phyloP scores from a whole-genome alignment of 2,329 filamentous ascomycete species.

The Colletotrichum chrysophilum region DNA sequence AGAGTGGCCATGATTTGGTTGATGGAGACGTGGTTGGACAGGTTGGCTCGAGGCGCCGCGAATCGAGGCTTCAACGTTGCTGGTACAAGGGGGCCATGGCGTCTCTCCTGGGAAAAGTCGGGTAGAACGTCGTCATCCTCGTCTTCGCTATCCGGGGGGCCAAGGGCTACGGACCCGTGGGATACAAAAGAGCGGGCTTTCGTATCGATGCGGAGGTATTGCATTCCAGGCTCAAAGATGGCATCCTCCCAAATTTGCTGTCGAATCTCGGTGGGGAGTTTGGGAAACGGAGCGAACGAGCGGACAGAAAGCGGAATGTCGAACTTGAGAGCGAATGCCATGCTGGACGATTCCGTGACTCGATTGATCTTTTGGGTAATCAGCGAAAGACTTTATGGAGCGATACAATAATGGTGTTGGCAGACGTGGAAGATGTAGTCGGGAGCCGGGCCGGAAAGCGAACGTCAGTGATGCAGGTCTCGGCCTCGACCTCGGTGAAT shows the following conservation, averaged over 20 bases:
- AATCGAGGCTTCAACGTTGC: conserved; percentile 30
- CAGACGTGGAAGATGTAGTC: background rate
- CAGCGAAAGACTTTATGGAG: background rate
- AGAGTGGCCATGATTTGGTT: conserved; percentile 21
- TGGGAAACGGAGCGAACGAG: conserved; percentile 33
- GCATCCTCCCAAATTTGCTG: conserved; percentile 37
- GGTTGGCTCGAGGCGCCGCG: conserved; percentile 32
- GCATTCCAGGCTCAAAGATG: conserved; percentile 36
- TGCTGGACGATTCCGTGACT: background rate
- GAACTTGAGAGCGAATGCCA: conserved; percentile 30
- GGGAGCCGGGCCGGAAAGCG: background rate
- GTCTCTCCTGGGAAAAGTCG: conserved; percentile 26
- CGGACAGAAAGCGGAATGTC: conserved; percentile 34
- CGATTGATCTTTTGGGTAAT: background rate
- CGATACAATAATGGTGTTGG: background rate
- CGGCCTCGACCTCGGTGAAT: background rate
- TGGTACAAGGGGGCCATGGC: conserved; percentile 15
- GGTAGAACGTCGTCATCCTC: conserved; percentile 24
- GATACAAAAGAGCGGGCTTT: background rate
- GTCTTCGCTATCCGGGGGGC: background rate
- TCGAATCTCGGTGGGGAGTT: conserved; percentile 40
- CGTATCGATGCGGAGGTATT: conserved; percentile 32
- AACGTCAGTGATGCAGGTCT: background rate
- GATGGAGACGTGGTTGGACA: conserved; percentile 35
- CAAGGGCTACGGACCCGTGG: background rate